Conservation (phyloP, 768 basidiomycete species). For the Inosperma sp. region DNA sequence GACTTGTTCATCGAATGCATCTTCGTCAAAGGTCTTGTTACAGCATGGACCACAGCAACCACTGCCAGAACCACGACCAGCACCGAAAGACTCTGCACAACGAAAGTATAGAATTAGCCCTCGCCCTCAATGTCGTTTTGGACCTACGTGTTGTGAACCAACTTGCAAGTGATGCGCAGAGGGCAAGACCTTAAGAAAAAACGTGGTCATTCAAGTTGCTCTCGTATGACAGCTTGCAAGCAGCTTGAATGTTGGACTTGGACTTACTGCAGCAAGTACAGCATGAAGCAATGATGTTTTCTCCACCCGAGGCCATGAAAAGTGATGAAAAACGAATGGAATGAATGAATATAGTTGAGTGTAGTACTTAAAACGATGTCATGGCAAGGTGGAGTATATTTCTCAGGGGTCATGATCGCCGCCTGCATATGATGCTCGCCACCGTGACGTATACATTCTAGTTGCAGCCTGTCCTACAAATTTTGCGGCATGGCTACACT, state of each 20-base stretch:
- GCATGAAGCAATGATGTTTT: slow-evolving; percentile 12
- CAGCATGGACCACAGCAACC: slow-evolving; percentile 48
- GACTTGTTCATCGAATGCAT: slow-evolving; percentile 38
- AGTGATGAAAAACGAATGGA: background rate
- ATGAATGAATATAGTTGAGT: background rate
- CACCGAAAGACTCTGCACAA: slow-evolving; percentile 19
- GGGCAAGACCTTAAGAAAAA: slow-evolving; percentile 15
- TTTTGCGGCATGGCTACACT: too few species aligned
- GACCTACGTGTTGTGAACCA: slow-evolving; percentile 22
- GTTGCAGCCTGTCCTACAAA: too few species aligned
- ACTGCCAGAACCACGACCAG: slow-evolving; percentile 12
- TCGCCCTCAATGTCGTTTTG: background rate
- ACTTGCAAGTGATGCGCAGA: slow-evolving; percentile 19
- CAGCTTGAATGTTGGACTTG: too few species aligned
- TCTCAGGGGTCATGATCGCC: too few species aligned
- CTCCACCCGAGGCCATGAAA: slow-evolving; percentile 17
- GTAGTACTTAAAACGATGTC: background rate
- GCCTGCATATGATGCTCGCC: too few species aligned
- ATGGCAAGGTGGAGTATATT: too few species aligned
- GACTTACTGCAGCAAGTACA: slow-evolving; percentile 26
- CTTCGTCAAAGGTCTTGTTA: slow-evolving; percentile 41
- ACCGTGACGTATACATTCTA: too few species aligned
- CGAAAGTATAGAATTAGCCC: too few species aligned
- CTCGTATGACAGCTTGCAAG: too few species aligned
- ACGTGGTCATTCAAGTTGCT: too few species aligned